A percentile compares a stretch with the other conserved stretches of the same genome.
phyloP scores from a whole-genome alignment of 805 yeast genomes.

The Metschnikowia shivogae region DNA sequence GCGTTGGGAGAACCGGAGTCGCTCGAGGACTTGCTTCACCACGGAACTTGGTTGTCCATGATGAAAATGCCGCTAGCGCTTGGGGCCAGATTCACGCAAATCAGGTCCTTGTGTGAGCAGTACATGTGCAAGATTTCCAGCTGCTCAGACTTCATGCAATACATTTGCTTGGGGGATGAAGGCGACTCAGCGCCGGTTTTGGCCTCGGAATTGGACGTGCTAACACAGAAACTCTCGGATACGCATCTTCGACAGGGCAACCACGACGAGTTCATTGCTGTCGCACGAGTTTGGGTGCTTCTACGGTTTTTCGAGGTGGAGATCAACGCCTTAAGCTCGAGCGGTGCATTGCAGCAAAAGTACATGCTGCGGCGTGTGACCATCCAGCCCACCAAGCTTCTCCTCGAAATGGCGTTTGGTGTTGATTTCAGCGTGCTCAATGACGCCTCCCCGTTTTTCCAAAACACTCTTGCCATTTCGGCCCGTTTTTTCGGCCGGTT shows the following conservation, averaged over 20 bases:
- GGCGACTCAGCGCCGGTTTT: neutral
- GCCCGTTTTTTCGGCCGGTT: constrained; percentile 13
- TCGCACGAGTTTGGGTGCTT: constrained; percentile 16
- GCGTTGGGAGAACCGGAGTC: constrained; percentile 8
- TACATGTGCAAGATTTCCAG: constrained; percentile 6
- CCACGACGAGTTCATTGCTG: constrained; percentile 11
- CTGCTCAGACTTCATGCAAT: constrained; percentile 6
- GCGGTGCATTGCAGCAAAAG: constrained; percentile 8
- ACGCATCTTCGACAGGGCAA: neutral
- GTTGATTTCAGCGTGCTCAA: neutral
- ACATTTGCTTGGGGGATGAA: neutral
- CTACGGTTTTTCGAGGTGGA: constrained; percentile 13
- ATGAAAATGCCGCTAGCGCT: constrained; percentile 9
- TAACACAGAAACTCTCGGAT: constrained; percentile 1
- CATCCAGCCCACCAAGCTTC: constrained; percentile 12
- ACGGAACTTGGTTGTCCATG: constrained; percentile 11
- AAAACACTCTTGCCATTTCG: constrained; percentile 2
- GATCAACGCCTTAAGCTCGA: constrained; percentile 7
- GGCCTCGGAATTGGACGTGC: neutral
- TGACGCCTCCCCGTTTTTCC: constrained; percentile 6
- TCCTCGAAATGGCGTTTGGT: constrained; percentile 6
- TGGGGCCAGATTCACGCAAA: constrained; percentile 1
- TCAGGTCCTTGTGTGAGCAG: constrained; percentile 1
- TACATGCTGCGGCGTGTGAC: constrained; percentile 3
- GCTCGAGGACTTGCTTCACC: constrained; percentile 12